These are phyloP conservation scores for Leavenworthia alabamica DNA, from an alignment of 345 rosid genomes.

Conservation along the genomic window DNA sequence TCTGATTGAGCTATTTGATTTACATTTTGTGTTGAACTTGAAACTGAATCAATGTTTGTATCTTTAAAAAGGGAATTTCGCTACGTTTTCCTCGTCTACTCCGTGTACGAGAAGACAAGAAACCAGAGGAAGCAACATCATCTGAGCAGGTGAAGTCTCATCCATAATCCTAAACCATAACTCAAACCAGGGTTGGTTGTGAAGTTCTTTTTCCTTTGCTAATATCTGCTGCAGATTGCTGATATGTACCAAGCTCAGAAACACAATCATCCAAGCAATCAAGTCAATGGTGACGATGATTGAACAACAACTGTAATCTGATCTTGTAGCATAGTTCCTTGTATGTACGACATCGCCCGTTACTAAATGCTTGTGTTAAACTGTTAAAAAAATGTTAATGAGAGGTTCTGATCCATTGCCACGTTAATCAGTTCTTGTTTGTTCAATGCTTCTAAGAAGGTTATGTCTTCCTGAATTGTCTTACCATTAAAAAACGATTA, in stretches of 20 bases:
- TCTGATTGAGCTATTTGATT: not conserved
- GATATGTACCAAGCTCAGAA: constrained; percentile 79
- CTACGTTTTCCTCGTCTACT: constrained; percentile 84
- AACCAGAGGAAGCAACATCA: constrained; percentile 75
- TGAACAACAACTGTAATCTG: constrained; percentile 29
- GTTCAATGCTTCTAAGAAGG: not conserved
- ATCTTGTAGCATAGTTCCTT: not conserved
- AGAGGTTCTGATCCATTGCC: not conserved
- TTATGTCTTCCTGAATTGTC: not conserved
- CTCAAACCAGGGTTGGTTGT: not conserved
- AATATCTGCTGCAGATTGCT: constrained; percentile 48
- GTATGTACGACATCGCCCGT: not conserved
- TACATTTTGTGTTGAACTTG: not conserved
- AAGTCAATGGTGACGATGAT: constrained; percentile 59
- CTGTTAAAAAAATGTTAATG: not conserved
- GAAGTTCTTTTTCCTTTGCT: not conserved
- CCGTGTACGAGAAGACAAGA: constrained; percentile 76
- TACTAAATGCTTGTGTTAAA: not conserved
- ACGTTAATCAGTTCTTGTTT: not conserved
- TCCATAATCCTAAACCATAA: not conserved
- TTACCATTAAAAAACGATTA: not conserved
- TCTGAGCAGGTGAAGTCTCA: constrained; percentile 63
- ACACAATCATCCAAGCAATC: constrained; percentile 58
- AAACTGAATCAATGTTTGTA: not conserved
- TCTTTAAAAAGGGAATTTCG: constrained; percentile 58